These are phyloP conservation scores for Geotrichum carabidarum DNA, from an alignment of 1,139 yeast genomes.

Conservation along the genomic window DNA sequence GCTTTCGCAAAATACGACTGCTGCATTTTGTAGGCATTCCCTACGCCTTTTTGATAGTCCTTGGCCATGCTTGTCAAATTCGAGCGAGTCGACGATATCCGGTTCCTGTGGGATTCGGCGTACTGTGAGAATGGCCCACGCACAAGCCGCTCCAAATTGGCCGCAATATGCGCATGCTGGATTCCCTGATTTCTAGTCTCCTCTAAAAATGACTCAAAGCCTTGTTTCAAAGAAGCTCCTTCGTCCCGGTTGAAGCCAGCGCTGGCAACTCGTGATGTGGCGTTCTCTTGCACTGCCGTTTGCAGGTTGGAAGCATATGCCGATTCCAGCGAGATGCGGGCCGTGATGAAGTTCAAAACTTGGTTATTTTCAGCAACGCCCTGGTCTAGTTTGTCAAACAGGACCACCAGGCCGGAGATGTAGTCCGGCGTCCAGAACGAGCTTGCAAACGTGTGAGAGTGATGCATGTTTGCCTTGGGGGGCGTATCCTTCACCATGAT, in stretches of 20 bases:
- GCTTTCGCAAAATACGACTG: constrained; percentile 68
- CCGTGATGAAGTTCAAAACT: constrained; percentile 53
- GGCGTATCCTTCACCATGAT: neutral
- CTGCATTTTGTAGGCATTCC: constrained; percentile 52
- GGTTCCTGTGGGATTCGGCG: constrained; percentile 62
- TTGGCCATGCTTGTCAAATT: constrained; percentile 47
- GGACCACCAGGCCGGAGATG: constrained; percentile 48
- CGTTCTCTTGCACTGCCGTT: constrained; percentile 7
- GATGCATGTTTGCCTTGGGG: neutral
- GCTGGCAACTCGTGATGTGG: constrained; percentile 8
- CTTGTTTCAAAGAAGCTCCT: constrained; percentile 47
- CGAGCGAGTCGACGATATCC: constrained; percentile 56
- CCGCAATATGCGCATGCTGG: constrained; percentile 58
- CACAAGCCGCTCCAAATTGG: constrained; percentile 54
- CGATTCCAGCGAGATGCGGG: constrained; percentile 62
- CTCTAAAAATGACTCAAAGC: constrained; percentile 47
- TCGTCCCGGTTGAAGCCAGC: constrained; percentile 41
- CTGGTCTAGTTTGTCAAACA: constrained; percentile 59
- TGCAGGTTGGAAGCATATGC: constrained; percentile 54
- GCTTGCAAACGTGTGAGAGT: constrained; percentile 20
- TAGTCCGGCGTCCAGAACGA: constrained; percentile 73
- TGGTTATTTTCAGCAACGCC: constrained; percentile 70
- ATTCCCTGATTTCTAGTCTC: constrained; percentile 60
- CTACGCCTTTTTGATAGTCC: constrained; percentile 45
- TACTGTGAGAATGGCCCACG: constrained; percentile 67